Evolutionary conservation across 495 filamentous ascomycete genomes (phyloP), one percentile per base, ranked within the genome.

Genomic region (Lophium mytilinum): DNA sequence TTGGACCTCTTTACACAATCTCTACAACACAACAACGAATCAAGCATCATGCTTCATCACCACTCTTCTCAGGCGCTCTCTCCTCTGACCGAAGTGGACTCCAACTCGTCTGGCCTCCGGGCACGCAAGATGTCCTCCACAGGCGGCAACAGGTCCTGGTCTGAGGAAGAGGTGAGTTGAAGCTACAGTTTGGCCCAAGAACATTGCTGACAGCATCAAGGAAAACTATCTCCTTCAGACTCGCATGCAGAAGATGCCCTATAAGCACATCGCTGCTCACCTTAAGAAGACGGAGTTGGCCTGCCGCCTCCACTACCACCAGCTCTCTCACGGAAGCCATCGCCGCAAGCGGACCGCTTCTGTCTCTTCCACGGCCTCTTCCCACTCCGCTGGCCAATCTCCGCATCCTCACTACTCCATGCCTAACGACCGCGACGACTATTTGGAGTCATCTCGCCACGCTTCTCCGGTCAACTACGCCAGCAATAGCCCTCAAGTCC

Each of bases 161-260:
- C 67, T 15, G 67, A 69, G 56, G 65, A 67, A 58, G 67, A 69
- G 60, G 66, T 69, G 58, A 8, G 54, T 14, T 12, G 14, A 39
- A 37, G 35, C 33, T 14, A 42, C 17, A 30, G 1, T 24, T 11
- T 34, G 17, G 7, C 37, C 51, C 17, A 30, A 12, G 14, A 49
- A 14, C 17, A 9, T n/a, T 47, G n/a, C 37, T 63, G 52, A 60
- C 50, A 49, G n/a, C 0, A 36, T 3, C 12, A 43, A 90, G 87
- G 87, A 91, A 74, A 79, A 83, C n/a, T 91, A 90, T 69, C 82
- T 91, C 37, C 80, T 91, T 58, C 85, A 88, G 67, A 90, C 87
- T 57, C 83, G 87, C 40, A 79, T 86, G 68, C 85, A 90, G 61
- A 90, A 90, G 73, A 87, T 90, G 82, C 87, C 87, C 1, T 91